Evolutionary conservation across 108 stramenopile genomes (phyloP).

Genomic region (Fragilaria crotonensis): DNA sequence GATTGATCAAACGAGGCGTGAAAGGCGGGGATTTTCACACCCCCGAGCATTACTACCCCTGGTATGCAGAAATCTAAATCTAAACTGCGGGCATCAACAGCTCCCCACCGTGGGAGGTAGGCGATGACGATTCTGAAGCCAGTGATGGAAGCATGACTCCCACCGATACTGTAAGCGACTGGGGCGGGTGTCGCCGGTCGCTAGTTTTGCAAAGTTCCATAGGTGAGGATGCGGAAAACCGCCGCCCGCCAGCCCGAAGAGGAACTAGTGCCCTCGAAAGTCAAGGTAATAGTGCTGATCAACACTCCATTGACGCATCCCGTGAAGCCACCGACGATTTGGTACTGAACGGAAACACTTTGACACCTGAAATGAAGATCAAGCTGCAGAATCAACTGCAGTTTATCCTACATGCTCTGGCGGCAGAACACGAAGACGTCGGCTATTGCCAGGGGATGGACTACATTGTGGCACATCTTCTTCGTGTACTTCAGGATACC

Average conservation of each 20-base stretch:
- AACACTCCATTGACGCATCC: not conserved
- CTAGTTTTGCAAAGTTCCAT: slow-evolving; percentile 29
- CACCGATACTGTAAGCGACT: slow-evolving; percentile 81
- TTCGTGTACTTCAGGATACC: slow-evolving; percentile 80
- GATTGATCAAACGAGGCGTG: slow-evolving; percentile 56
- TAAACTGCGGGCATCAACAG: slow-evolving; percentile 17
- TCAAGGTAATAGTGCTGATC: not conserved
- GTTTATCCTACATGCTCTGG: slow-evolving; percentile 71
- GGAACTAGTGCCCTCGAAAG: not conserved
- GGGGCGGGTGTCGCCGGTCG: slow-evolving; percentile 76
- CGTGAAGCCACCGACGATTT: slow-evolving; percentile 29
- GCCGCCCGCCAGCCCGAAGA: not conserved
- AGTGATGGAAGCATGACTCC: slow-evolving; percentile 44
- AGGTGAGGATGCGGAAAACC: not conserved
- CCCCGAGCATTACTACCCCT: slow-evolving; percentile 13
- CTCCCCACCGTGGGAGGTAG: slow-evolving; percentile 51
- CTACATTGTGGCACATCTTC: slow-evolving; percentile 83
- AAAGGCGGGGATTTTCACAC: slow-evolving; percentile 39
- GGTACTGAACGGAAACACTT: slow-evolving; percentile 63
- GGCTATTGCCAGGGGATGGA: slow-evolving; percentile 92
- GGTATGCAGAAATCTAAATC: slow-evolving; percentile 9
- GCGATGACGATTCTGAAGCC: slow-evolving; percentile 15
- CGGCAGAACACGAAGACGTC: slow-evolving; percentile 67
- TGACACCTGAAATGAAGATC: slow-evolving; percentile 67
- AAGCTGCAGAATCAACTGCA: slow-evolving; percentile 73